Percentiles rank a stretch among this genome's conserved stretches.
These are phyloP conservation scores for Malbranchea zuffiana DNA, from an alignment of 2,329 filamentous ascomycete species.

Conservation along the genomic window DNA sequence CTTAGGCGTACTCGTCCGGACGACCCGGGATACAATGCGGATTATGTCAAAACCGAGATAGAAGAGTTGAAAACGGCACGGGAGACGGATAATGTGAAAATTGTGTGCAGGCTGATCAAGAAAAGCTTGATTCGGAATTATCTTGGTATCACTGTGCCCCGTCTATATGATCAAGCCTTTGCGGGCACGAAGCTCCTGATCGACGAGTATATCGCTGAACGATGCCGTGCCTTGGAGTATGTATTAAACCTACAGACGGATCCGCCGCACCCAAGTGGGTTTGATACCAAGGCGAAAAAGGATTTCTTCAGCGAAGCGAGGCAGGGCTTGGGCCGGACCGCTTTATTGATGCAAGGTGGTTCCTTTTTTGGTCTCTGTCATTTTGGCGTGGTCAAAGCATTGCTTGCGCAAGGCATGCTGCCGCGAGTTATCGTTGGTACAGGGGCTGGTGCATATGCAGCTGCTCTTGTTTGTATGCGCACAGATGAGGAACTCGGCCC, in stretches of 20 bases:
- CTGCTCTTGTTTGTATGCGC: slow-evolving; percentile 76
- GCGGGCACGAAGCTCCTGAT: slow-evolving; percentile 83
- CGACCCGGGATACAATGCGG: slow-evolving; percentile 75
- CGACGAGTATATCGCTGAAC: slow-evolving; percentile 78
- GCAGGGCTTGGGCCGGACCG: slow-evolving; percentile 77
- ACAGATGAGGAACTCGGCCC: slow-evolving; percentile 71
- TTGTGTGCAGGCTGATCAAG: slow-evolving; percentile 66
- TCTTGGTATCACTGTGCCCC: slow-evolving; percentile 76
- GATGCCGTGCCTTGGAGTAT: slow-evolving; percentile 69
- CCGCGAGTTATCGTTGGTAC: slow-evolving; percentile 88
- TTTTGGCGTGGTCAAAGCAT: slow-evolving; percentile 76
- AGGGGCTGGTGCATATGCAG: slow-evolving; percentile 79
- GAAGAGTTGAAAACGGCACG: slow-evolving; percentile 58
- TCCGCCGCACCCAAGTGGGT: slow-evolving; percentile 37
- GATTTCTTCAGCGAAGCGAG: slow-evolving; percentile 79
- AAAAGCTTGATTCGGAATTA: slow-evolving; percentile 70
- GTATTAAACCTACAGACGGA: slow-evolving; percentile 57
- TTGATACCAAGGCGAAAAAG: slow-evolving; percentile 67
- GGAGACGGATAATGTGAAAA: slow-evolving; percentile 60
- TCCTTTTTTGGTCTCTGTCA: slow-evolving; percentile 88
- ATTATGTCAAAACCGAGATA: slow-evolving; percentile 67
- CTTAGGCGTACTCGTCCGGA: slow-evolving; percentile 68
- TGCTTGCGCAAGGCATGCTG: slow-evolving; percentile 67
- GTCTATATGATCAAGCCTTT: slow-evolving; percentile 74
- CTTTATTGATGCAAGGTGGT: slow-evolving; percentile 76